Conservation (phyloP, 108 stramenopile species). For the Heterococcus sp. region DNA sequence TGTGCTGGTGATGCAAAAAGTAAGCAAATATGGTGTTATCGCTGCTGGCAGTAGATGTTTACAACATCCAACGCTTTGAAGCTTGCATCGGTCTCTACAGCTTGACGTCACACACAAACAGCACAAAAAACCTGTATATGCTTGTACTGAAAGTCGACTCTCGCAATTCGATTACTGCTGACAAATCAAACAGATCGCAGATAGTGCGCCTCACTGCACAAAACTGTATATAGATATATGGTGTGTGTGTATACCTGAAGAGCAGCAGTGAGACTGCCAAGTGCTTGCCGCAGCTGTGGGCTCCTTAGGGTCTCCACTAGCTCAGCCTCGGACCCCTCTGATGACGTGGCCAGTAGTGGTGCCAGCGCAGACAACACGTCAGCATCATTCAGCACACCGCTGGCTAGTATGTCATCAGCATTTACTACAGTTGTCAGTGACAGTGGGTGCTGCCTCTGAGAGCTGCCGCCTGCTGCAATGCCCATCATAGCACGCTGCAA, state of each 20-base stretch:
- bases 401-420: conserved; percentile 18
- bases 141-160: too few relatives aligned
- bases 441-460: background rate
- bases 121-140: too few relatives aligned
- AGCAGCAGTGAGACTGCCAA: conserved; percentile 27
- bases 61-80: too few relatives aligned
- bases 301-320: conserved; percentile 15
- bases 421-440: conserved; percentile 28
- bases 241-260: too few relatives aligned
- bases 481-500: conserved; percentile 48
- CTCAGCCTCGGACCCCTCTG: background rate
- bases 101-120: background rate
- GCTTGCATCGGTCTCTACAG: too few relatives aligned
- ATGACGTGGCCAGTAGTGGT: conserved; percentile 31
- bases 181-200: too few relatives aligned
- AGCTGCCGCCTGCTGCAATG: conserved; percentile 13
- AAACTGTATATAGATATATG: too few relatives aligned
- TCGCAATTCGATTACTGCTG: too few relatives aligned
- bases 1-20: too few relatives aligned
- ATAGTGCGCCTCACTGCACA: too few relatives aligned
- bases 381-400: conserved; percentile 42
- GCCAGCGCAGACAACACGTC: conserved; percentile 41
- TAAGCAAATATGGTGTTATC: too few relatives aligned
- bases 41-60: too few relatives aligned
- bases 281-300: conserved; percentile 50